These are phyloP conservation scores for Coemansia sp. DNA, from an alignment of 192 early-diverging fungal genomes.

Conservation along the genomic window DNA sequence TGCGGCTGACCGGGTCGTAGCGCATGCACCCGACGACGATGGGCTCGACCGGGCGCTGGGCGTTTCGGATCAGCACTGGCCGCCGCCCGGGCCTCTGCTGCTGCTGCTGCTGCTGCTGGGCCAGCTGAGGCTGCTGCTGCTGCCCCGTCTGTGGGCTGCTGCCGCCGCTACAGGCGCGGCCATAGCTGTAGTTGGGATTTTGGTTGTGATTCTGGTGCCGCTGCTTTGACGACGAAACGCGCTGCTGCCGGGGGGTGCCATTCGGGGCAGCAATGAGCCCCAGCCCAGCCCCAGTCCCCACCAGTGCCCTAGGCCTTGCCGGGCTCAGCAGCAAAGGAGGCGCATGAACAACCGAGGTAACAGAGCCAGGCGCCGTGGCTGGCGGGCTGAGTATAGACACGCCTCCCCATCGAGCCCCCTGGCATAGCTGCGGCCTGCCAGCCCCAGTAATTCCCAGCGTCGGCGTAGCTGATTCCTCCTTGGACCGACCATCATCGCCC, in stretches of 20 bases:
- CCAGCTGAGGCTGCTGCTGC: background rate
- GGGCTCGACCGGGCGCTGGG: slow-evolving; percentile 23
- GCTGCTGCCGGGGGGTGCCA: background rate
- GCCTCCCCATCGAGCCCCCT: background rate
- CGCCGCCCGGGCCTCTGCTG: slow-evolving; percentile 22
- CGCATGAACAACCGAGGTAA: background rate
- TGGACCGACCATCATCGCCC: background rate
- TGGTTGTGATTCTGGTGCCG: background rate
- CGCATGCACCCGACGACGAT: slow-evolving; percentile 40
- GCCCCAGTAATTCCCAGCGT: background rate
- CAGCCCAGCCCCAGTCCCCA: background rate
- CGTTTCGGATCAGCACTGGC: slow-evolving; percentile 40
- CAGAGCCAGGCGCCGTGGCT: background rate
- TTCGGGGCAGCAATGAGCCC: background rate
- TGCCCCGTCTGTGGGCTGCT: background rate
- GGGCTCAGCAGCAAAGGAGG: background rate
- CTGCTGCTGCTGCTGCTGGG: slow-evolving; percentile 1
- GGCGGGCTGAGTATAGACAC: background rate
- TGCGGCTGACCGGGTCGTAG: slow-evolving; percentile 39
- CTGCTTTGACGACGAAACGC: background rate
- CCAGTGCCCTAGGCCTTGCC: background rate
- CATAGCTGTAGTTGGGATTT: background rate
- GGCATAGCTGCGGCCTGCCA: background rate
- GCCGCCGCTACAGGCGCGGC: background rate
- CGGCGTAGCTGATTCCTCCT: background rate